Percentiles rank a stretch among this genome's conserved stretches.
These are phyloP conservation scores for Penicillium hordei DNA, from an alignment of 2,329 filamentous ascomycete species.

Conservation along the genomic window DNA sequence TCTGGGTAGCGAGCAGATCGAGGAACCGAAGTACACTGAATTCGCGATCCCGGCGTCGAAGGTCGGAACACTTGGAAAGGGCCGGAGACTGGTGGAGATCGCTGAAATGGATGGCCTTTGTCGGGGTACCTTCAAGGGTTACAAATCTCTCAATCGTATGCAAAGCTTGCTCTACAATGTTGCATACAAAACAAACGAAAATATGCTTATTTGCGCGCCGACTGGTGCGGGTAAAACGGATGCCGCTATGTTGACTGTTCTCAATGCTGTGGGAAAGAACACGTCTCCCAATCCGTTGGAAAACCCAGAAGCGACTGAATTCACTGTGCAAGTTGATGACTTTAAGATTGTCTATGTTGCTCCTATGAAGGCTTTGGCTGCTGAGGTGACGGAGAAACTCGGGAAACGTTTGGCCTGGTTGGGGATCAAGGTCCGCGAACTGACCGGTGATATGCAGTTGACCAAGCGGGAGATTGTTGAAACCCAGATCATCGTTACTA, in stretches of 20 bases:
- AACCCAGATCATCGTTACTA: slow-evolving; percentile 97
- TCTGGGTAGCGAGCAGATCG: slow-evolving; percentile 67
- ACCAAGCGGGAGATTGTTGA: slow-evolving; percentile 94
- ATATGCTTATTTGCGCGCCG: slow-evolving; percentile 97
- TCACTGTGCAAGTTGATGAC: slow-evolving; percentile 77
- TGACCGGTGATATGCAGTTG: slow-evolving; percentile 98
- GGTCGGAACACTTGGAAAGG: slow-evolving; percentile 69
- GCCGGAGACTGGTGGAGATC: slow-evolving; percentile 76
- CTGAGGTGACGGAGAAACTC: slow-evolving; percentile 93
- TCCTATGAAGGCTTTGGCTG: slow-evolving; percentile 97
- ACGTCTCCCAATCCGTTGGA: slow-evolving; percentile 76
- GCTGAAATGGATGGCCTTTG: slow-evolving; percentile 85
- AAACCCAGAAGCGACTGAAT: slow-evolving; percentile 69
- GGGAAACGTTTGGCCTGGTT: slow-evolving; percentile 91
- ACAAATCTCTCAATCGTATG: slow-evolving; percentile 94
- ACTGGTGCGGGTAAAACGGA: slow-evolving; percentile 99
- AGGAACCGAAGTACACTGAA: slow-evolving; percentile 82
- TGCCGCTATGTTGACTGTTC: slow-evolving; percentile 92
- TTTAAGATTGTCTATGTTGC: slow-evolving; percentile 99
- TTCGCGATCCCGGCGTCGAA: slow-evolving; percentile 80
- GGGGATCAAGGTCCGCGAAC: slow-evolving; percentile 84
- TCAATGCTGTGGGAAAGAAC: slow-evolving; percentile 88
- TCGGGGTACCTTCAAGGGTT: slow-evolving; percentile 86
- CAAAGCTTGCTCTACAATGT: slow-evolving; percentile 95
- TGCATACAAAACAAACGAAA: slow-evolving; percentile 92